Evolutionary conservation across 1,284 basidiomycete genomes (phyloP), one percentile per base, ranked within the genome.

Genomic region (Heterobasidion parviporum): DNA sequence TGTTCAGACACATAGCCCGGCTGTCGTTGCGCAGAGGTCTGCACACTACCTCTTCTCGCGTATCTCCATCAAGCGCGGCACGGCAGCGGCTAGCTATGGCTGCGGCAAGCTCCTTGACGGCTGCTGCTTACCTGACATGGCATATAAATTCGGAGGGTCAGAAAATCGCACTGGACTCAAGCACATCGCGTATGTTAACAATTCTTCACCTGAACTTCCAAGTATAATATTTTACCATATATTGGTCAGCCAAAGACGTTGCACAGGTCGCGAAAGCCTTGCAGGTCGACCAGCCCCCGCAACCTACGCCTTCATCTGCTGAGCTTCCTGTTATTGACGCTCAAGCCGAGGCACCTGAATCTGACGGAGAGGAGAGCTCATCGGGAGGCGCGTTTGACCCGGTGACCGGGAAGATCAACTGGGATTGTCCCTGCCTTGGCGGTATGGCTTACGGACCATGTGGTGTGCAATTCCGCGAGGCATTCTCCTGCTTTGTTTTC

Each of bases 381-480:
- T 63, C 53, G 46, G 67, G 9, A 69, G 72, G 82, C 56, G 87
- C 87, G 15, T 90, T 75, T 79, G 90, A 99, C 73, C 94, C 95
- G 18, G 92, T 85, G 62, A 99, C 96, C 0, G 96, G 96, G 52
- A 93, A 97, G 77, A 96, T 98, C 67, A 98, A 98, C 75, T 98
- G 94, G 94, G 94, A 96, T 69, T 98, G 94, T 69, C 92, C 94
- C 1, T 99, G 96, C 70, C 83, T 99, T 10, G 96, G 96, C 32
- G 97, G 96, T 55, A 98, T 99, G 97, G 95, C 97, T 2, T 80
- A 98, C 66, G 97, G 97, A 6, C 94, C 95, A 2, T 99, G 96
- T 67, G 96, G 96, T 10, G 80, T 83, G 61, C 81, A 98, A 65
- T 99, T 99, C 78, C 88, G 92, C 64, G 89, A 88, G 59, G 96